A percentile compares a stretch with the other conserved stretches of the same genome.
These are phyloP conservation scores for Yarrowia hollandica DNA, from an alignment of 805 yeast species.

Conservation along the genomic window DNA sequence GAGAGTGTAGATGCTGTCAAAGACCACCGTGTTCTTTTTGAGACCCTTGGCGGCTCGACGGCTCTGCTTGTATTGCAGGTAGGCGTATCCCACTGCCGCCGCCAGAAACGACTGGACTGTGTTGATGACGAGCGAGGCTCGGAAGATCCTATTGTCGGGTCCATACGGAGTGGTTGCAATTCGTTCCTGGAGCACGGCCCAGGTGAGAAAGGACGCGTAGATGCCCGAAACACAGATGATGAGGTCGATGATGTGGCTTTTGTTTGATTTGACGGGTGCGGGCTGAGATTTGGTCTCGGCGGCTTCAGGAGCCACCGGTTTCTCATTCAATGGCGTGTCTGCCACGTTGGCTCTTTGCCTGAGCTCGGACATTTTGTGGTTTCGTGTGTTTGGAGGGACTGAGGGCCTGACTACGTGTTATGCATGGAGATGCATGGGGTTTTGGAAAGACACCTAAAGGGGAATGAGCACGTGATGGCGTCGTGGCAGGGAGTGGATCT, in stretches of 20 bases:
- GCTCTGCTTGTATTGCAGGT: conserved; percentile 45
- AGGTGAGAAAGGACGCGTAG: conserved; percentile 79
- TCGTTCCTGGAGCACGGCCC: conserved; percentile 93
- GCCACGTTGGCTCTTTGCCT: not conserved
- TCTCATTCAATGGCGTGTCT: not conserved
- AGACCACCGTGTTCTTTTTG: conserved; percentile 4
- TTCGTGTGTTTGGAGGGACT: not conserved
- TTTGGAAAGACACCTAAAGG: not conserved
- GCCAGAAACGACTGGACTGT: conserved; percentile 75
- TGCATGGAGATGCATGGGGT: conserved; percentile 4
- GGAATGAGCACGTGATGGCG: conserved; percentile 17
- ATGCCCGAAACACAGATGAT: conserved; percentile 58
- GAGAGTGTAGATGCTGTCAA: not conserved
- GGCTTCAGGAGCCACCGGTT: not conserved
- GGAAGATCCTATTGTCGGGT: conserved; percentile 53
- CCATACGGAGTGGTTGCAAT: conserved; percentile 77
- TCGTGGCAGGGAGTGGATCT: not conserved
- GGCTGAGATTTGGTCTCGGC: not conserved
- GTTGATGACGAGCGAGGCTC: conserved; percentile 78
- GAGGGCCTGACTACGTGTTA: not conserved
- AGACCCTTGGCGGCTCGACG: conserved; percentile 33
- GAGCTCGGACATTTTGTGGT: conserved; percentile 1
- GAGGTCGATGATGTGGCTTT: conserved; percentile 29
- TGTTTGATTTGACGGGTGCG: not conserved
- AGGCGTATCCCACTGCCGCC: conserved; percentile 61